These are phyloP conservation scores for Arthrobotrys conoides DNA, from an alignment of 2,329 filamentous ascomycete genomes.

Conservation along the genomic window DNA sequence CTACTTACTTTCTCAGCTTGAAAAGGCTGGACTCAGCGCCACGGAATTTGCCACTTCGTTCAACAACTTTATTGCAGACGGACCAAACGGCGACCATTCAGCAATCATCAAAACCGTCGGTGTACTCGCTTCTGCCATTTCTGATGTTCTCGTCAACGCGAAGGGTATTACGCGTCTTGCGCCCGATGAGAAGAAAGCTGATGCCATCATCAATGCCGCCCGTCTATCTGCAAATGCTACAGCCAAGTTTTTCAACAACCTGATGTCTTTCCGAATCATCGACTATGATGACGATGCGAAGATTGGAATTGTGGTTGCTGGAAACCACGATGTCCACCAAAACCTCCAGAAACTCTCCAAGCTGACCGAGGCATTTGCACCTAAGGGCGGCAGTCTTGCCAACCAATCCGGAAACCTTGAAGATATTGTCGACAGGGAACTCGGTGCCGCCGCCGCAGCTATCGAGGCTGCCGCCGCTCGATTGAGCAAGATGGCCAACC, in stretches of 20 bases:
- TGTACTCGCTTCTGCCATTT: constrained; percentile 88
- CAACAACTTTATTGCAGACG: constrained; percentile 98
- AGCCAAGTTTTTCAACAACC: constrained; percentile 92
- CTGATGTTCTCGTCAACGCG: constrained; percentile 94
- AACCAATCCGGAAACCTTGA: constrained; percentile 87
- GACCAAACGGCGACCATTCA: constrained; percentile 87
- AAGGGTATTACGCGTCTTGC: constrained; percentile 95
- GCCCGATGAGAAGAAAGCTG: constrained; percentile 93
- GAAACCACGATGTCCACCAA: constrained; percentile 95
- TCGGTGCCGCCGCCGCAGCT: constrained; percentile 93
- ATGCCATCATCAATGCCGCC: constrained; percentile 84
- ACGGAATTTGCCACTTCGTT: constrained; percentile 98
- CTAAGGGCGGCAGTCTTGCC: constrained; percentile 84
- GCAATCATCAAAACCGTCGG: constrained; percentile 95
- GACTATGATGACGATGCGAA: constrained; percentile 91
- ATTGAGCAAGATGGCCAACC: constrained; percentile 92
- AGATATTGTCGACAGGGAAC: constrained; percentile 90
- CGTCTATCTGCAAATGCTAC: constrained; percentile 87
- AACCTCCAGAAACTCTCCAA: constrained; percentile 94
- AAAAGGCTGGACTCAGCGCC: constrained; percentile 92
- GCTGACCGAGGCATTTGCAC: constrained; percentile 90
- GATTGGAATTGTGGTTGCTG: constrained; percentile 97
- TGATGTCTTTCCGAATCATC: constrained; percentile 94
- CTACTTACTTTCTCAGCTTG: constrained; percentile 95
- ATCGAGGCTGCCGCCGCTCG: constrained; percentile 93